phyloP scores from a whole-genome alignment of 768 basidiomycete genomes.

The Strobilomyces echinocephalus region DNA sequence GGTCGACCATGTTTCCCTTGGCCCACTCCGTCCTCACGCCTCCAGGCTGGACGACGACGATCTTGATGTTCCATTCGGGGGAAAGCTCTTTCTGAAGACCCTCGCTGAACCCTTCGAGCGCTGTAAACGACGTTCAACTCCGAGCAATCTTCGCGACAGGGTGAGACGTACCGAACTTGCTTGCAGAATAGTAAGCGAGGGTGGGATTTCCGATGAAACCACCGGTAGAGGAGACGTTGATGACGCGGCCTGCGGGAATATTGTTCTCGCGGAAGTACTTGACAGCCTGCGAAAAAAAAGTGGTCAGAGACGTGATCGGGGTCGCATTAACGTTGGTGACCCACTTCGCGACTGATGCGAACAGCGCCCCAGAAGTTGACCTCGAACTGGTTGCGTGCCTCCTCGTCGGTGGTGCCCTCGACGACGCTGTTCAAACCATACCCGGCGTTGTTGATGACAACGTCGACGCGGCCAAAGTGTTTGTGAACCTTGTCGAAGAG shows the following conservation, averaged over 20 bases:
- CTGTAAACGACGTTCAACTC: neutral
- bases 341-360: conserved; percentile 22
- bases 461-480: conserved; percentile 29
- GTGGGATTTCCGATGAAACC: conserved; percentile 18
- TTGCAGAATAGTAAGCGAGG: conserved; percentile 18
- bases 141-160: no score
- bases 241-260: conserved; percentile 16
- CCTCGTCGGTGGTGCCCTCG: conserved; percentile 23
- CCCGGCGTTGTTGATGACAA: conserved; percentile 34
- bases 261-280: conserved; percentile 29
- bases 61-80: conserved; percentile 26
- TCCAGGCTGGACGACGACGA: conserved; percentile 20
- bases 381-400: conserved; percentile 26
- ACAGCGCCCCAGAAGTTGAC: conserved; percentile 32
- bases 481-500: no score
- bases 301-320: neutral
- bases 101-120: conserved; percentile 26
- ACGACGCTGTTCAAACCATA: conserved; percentile 21
- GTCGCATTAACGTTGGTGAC: neutral
- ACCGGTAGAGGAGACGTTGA: conserved; percentile 19
- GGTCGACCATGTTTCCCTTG: conserved; percentile 16
- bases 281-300: conserved; percentile 14
- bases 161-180: conserved; percentile 19
- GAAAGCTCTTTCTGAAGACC: conserved; percentile 18
- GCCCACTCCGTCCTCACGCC: conserved; percentile 18